Percentiles rank a stretch among this genome's conserved stretches.
phyloP scores from a whole-genome alignment of 306 rosid genomes.

The Vigna reflexopilosa region DNA sequence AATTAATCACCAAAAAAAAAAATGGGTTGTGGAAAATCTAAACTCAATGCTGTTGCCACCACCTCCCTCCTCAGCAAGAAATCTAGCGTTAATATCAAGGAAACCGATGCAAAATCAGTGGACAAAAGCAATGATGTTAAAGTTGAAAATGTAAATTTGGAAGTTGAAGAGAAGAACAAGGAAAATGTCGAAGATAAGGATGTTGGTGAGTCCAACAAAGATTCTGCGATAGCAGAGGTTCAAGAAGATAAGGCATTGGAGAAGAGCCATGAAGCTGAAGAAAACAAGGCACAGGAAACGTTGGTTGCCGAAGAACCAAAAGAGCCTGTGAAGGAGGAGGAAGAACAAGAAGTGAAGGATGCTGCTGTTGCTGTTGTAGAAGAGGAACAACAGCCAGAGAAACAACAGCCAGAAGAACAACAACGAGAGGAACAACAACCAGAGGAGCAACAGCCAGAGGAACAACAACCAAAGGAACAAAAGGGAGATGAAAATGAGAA shows the following conservation, averaged over 20 bases:
- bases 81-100: constrained; percentile 31
- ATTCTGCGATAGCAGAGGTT: neutral
- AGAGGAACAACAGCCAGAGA: neutral
- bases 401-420: neutral
- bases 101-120: constrained; percentile 15
- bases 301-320: neutral
- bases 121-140: neutral
- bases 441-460: neutral
- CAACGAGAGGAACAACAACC: neutral
- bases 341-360: neutral
- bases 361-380: neutral
- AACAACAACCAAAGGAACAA: constrained; percentile 5
- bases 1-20: neutral
- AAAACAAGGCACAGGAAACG: neutral
- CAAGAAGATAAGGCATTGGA: constrained; percentile 12
- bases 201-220: neutral
- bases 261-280: constrained; percentile 2
- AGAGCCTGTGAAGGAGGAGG: constrained; percentile 1
- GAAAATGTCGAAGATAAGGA: neutral
- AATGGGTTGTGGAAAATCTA: constrained; percentile 98
- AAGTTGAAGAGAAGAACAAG: constrained; percentile 17
- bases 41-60: constrained; percentile 66
- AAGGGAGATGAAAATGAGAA: constrained; percentile 26
- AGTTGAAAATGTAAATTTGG: neutral
- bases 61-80: constrained; percentile 62